Conservation (phyloP, 1,139 yeast species). For the Meyerozyma sp. region DNA sequence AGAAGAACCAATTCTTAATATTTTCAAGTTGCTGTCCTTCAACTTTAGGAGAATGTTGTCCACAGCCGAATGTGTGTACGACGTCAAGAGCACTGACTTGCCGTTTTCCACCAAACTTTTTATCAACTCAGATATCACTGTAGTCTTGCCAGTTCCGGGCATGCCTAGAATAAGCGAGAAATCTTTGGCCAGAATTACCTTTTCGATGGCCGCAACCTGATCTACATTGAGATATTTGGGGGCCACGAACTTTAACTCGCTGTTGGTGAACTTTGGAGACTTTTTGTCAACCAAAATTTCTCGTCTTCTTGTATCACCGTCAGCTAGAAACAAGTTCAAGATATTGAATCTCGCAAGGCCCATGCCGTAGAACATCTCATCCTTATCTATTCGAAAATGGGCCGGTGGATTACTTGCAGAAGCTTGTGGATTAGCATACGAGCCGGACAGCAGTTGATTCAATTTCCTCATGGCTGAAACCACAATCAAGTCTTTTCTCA, state of each 20-base stretch:
- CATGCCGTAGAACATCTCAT: conserved; percentile 72
- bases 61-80: conserved; percentile 94
- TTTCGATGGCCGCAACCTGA: conserved; percentile 64
- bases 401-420: conserved; percentile 3
- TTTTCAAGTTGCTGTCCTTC: conserved; percentile 40
- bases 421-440: conserved; percentile 6
- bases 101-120: conserved; percentile 51
- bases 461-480: conserved; percentile 51
- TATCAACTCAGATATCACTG: conserved; percentile 77
- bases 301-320: conserved; percentile 52
- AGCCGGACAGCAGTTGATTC: conserved; percentile 35
- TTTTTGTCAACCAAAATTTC: conserved; percentile 56
- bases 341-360: conserved; percentile 73
- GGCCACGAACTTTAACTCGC: conserved; percentile 17
- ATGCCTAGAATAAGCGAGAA: conserved; percentile 84
- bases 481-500: conserved; percentile 31
- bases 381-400: conserved; percentile 70
- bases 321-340: conserved; percentile 54
- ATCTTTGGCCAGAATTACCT: conserved; percentile 61
- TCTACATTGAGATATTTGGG: conserved; percentile 49
- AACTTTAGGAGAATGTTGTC: conserved; percentile 83
- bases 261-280: conserved; percentile 27
- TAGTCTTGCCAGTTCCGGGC: conserved; percentile 99
- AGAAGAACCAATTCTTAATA: conserved; percentile 54
- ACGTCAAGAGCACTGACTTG: conserved; percentile 69